Evolutionary conservation across 2,329 filamentous ascomycete genomes (phyloP).

Genomic region (Aureobasidium uvarum): DNA sequence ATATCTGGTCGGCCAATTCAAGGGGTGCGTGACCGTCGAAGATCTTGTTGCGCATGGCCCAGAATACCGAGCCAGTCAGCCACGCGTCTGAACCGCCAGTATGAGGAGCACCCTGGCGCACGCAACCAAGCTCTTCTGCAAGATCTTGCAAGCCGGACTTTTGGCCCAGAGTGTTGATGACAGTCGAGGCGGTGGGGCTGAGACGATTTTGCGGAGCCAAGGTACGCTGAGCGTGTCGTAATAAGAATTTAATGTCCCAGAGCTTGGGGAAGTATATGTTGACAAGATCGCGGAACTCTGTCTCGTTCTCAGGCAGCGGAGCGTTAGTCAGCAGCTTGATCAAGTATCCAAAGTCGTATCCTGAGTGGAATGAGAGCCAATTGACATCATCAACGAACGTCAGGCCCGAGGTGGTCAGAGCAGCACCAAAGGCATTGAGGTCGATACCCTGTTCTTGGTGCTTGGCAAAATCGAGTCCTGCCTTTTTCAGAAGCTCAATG

Average conservation of each 20-base stretch:
- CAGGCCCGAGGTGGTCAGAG: conserved; percentile 88
- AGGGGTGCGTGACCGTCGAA: conserved; percentile 79
- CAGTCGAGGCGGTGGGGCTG: conserved; percentile 65
- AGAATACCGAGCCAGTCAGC: conserved; percentile 91
- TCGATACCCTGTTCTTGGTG: conserved; percentile 89
- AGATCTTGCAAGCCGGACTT: conserved; percentile 93
- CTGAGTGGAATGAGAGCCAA: conserved; percentile 97
- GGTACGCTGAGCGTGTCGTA: conserved; percentile 73
- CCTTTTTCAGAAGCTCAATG: conserved; percentile 84
- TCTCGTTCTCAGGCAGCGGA: conserved; percentile 82
- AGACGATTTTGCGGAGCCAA: conserved; percentile 43
- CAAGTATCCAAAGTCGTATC: conserved; percentile 97
- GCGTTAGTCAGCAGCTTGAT: conserved; percentile 88
- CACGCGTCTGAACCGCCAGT: conserved; percentile 92
- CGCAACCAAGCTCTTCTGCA: conserved; percentile 87
- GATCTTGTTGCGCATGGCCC: conserved; percentile 84
- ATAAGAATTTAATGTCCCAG: conserved; percentile 95
- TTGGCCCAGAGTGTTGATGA: conserved; percentile 79
- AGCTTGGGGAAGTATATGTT: conserved; percentile 90
- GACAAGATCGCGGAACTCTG: conserved; percentile 83
- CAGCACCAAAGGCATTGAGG: conserved; percentile 79
- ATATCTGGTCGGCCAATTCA: conserved; percentile 84
- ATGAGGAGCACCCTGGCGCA: conserved; percentile 82
- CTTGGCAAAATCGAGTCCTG: conserved; percentile 86
- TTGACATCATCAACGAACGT: conserved; percentile 83